These are phyloP conservation scores for Penicillium sp. DNA, from an alignment of 2,329 filamentous ascomycete genomes.

Conservation along the genomic window DNA sequence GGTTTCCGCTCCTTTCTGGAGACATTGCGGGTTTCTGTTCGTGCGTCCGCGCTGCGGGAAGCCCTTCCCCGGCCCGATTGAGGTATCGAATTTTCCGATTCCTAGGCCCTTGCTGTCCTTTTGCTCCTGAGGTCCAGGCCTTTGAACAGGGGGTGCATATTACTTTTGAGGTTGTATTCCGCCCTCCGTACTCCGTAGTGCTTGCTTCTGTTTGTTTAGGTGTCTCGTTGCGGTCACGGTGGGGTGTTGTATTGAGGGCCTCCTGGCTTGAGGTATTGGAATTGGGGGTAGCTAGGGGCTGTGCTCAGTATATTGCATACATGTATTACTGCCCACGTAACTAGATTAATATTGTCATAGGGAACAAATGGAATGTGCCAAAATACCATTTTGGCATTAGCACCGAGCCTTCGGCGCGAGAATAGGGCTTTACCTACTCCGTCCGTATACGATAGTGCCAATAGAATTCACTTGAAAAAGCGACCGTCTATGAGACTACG, in stretches of 20 bases:
- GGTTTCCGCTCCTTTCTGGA: slow-evolving; percentile 2
- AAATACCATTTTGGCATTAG: too few relatives aligned
- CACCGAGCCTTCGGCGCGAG: too few relatives aligned
- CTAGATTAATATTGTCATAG: not conserved
- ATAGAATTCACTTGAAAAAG: not conserved
- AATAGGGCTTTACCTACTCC: too few relatives aligned
- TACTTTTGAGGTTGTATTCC: not conserved
- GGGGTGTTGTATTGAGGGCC: not conserved
- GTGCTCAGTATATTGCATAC: not conserved
- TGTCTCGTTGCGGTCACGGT: not conserved
- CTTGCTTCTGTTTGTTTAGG: not conserved
- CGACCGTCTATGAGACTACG: not conserved
- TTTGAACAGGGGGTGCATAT: not conserved
- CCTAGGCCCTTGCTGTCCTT: slow-evolving; percentile 2
- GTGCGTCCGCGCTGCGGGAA: slow-evolving; percentile 15
- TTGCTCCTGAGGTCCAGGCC: not conserved
- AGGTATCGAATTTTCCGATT: slow-evolving; percentile 13
- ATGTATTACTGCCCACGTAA: not conserved
- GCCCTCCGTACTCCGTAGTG: not conserved
- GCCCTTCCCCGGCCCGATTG: slow-evolving; percentile 3
- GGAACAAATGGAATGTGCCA: not conserved
- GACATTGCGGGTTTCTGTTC: slow-evolving; percentile 6
- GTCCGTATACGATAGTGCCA: not conserved
- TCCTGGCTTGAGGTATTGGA: slow-evolving; percentile 1
- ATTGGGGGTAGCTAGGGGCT: slow-evolving; percentile 1